Base-by-base conservation (phyloP, 257 asterid species). In the Henckelia pumila region DNA sequence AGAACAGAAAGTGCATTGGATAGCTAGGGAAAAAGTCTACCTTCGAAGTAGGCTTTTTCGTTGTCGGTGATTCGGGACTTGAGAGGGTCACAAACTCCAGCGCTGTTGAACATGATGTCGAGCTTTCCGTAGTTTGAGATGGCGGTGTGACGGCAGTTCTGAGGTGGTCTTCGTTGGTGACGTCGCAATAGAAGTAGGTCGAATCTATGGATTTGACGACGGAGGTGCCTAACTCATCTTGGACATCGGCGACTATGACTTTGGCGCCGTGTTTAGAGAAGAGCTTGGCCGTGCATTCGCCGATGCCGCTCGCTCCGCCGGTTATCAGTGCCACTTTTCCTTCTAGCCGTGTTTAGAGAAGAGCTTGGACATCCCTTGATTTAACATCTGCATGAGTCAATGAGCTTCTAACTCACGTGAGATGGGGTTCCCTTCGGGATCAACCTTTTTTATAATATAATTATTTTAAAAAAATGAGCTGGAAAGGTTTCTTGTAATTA, bases 251-350 rank as follows among this genome's bases (percentile, higher is more conserved):
- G 3, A 87, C 67, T 28, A 28, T 84, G 1, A 88, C 89, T 61
- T 85, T 83, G 35, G 92, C 95, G 2, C 95, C 95, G 8, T 83
- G 88, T 21, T 72, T 50, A 33, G 69, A 32, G 71, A 88, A 88
- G 53, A 80, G 79, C 32, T 70, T 78, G 1, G 84, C 84, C 0
- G 81, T 83, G 78, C 74, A 68, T 73, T 78, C 81, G 1, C 95
- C 95, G 20, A 87, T 83, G 6, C 95, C 95, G 8, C 80, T 81
- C 23, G 91, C 86, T 20, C 84, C 95, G 0, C 92, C 92, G 0
- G 92, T 85, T 63, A 88, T 71, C 1, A 85, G 71, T 0, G 88
- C 92, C 1, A 88, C 88, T 71, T 88, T 88, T 16, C 95, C 95
- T 67, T 76, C 88, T 4, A n/a, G n/a, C n/a, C n/a, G n/a, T n/a